Percentiles rank a stretch among this genome's conserved stretches.
These are phyloP conservation scores for Taxawa tesnikishii DNA, from an alignment of 2,329 filamentous ascomycete genomes.

Conservation along the genomic window DNA sequence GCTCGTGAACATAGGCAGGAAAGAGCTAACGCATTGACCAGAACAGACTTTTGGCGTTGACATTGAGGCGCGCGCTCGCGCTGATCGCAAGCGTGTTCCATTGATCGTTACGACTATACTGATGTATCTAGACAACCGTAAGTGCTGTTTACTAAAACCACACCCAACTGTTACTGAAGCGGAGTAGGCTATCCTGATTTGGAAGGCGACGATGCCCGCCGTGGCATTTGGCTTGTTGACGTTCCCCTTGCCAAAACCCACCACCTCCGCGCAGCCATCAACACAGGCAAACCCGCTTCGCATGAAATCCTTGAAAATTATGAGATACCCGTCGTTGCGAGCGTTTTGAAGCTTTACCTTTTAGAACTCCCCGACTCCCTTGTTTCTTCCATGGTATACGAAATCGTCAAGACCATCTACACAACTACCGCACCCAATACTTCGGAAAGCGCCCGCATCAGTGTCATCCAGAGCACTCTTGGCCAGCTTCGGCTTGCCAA, in stretches of 20 bases:
- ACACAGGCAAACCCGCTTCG: conserved; percentile 72
- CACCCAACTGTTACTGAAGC: conserved; percentile 4
- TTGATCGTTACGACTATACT: conserved; percentile 84
- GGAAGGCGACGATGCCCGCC: conserved; percentile 85
- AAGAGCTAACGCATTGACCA: conserved; percentile 12
- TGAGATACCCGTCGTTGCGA: conserved; percentile 88
- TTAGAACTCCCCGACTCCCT: conserved; percentile 95
- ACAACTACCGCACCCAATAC: conserved; percentile 65
- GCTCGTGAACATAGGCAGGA: background rate
- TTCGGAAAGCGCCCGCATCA: conserved; percentile 66
- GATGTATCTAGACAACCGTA: conserved; percentile 82
- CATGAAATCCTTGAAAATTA: conserved; percentile 72
- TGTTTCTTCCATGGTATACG: conserved; percentile 95
- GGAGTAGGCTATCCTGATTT: conserved; percentile 76
- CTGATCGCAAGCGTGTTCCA: conserved; percentile 90
- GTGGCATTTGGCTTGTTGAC: conserved; percentile 88
- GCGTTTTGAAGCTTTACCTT: conserved; percentile 84
- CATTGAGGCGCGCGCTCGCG: conserved; percentile 84
- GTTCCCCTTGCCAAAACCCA: conserved; percentile 78
- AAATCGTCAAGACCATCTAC: conserved; percentile 97
- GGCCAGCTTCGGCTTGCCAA: conserved; percentile 91
- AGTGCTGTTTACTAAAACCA: conserved; percentile 11
- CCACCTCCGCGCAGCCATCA: conserved; percentile 68
- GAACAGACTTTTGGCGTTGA: conserved; percentile 97
- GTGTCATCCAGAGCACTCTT: conserved; percentile 88